phyloP scores from a whole-genome alignment of 352 stramenopile genomes.

The Pythium brassicae region DNA sequence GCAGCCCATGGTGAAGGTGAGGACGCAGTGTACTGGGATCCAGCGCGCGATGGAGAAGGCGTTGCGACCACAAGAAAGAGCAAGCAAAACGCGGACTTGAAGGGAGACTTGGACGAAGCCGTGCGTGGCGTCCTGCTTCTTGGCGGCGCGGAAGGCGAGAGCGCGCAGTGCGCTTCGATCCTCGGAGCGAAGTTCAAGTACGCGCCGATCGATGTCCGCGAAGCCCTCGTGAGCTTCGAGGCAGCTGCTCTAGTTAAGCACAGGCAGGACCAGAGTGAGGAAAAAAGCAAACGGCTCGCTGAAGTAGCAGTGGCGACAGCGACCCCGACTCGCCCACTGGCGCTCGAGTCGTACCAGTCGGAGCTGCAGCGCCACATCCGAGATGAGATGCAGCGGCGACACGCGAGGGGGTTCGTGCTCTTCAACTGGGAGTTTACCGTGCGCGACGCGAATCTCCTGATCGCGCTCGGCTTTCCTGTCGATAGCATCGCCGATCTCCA shows the following conservation, averaged over 20 bases:
- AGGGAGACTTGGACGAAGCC: slow-evolving; percentile 41
- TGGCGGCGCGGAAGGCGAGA: slow-evolving; percentile 32
- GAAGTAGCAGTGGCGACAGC: not conserved
- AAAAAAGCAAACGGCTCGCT: slow-evolving; percentile 4
- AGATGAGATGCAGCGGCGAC: slow-evolving; percentile 9
- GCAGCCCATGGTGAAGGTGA: too few species aligned
- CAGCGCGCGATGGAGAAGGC: not conserved
- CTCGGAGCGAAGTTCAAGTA: slow-evolving; percentile 44
- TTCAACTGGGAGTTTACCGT: slow-evolving; percentile 53
- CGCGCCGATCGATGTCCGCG: slow-evolving; percentile 32
- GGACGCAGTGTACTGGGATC: not conserved
- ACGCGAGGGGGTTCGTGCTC: slow-evolving; percentile 41
- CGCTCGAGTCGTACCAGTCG: slow-evolving; percentile 19
- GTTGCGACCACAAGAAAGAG: slow-evolving; percentile 4
- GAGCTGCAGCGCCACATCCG: slow-evolving; percentile 15
- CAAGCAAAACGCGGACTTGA: slow-evolving; percentile 11
- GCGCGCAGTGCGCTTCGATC: slow-evolving; percentile 27
- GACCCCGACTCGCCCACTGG: not conserved
- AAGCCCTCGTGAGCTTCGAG: slow-evolving; percentile 17
- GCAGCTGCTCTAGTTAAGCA: slow-evolving; percentile 5
- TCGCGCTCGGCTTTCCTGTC: slow-evolving; percentile 34
- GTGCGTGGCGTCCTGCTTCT: slow-evolving; percentile 47
- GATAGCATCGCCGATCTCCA: slow-evolving; percentile 62
- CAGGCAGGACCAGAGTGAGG: slow-evolving; percentile 11
- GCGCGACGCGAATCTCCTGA: slow-evolving; percentile 40